Evolutionary conservation across 2,329 filamentous ascomycete genomes (phyloP).

Genomic region (Ustulina deusta): DNA sequence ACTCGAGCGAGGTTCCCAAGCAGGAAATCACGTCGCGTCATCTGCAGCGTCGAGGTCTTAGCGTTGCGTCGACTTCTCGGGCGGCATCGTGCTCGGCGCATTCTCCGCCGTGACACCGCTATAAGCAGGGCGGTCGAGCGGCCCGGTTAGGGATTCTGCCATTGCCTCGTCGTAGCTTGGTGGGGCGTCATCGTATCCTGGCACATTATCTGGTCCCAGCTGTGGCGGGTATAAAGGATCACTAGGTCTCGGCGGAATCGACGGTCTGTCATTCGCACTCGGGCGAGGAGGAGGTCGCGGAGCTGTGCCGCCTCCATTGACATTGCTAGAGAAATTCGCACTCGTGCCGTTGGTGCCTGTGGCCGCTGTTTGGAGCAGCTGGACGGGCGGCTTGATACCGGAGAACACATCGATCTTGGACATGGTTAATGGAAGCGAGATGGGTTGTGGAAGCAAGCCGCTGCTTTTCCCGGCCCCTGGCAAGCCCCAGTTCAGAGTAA

Average conservation of each 20-base stretch:
- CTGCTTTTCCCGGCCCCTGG: conserved; percentile 30
- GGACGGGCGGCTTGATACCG: conserved; percentile 83
- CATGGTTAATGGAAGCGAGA: conserved; percentile 83
- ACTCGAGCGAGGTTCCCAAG: neutral
- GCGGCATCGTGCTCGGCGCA: conserved; percentile 61
- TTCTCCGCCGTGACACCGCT: conserved; percentile 73
- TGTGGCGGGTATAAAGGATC: conserved; percentile 72
- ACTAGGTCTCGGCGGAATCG: conserved; percentile 44
- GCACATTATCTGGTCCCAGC: conserved; percentile 59
- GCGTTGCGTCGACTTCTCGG: conserved; percentile 44
- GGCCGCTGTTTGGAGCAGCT: conserved; percentile 70
- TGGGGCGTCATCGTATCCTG: conserved; percentile 78
- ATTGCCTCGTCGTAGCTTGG: conserved; percentile 96
- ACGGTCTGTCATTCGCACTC: conserved; percentile 36
- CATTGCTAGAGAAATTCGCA: conserved; percentile 28
- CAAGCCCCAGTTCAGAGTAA: conserved; percentile 79
- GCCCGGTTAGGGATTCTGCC: conserved; percentile 77
- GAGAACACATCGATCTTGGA: conserved; percentile 82
- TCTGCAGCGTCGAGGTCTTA: neutral
- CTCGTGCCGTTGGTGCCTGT: conserved; percentile 46
- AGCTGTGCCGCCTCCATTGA: conserved; percentile 30
- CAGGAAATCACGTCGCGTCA: neutral
- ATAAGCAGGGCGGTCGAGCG: conserved; percentile 74
- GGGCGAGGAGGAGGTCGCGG: conserved; percentile 58
- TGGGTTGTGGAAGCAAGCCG: conserved; percentile 69